Conservation (phyloP, 768 basidiomycete species). For the Russula virescens region DNA sequence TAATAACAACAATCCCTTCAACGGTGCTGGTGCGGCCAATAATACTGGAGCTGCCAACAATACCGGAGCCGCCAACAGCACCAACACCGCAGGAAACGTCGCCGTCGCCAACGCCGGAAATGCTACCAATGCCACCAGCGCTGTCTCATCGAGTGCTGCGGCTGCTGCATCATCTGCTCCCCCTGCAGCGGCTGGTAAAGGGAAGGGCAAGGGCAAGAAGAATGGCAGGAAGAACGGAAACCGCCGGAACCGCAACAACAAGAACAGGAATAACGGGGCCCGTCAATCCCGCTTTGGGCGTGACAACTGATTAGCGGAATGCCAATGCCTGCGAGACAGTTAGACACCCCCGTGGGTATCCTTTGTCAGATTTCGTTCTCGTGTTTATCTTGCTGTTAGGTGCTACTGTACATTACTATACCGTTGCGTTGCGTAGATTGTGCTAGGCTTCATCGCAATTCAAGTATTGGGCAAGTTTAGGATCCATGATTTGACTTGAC, state of each 20-base stretch:
- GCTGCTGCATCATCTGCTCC: too few relatives aligned
- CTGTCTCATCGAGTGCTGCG: background rate
- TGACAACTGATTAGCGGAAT: constrained; percentile 2
- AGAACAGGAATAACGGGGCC: background rate
- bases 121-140: constrained; percentile 19
- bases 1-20: background rate
- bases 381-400: background rate
- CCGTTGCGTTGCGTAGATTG: constrained; percentile 12
- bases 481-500: background rate
- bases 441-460: constrained; percentile 17
- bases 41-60: background rate
- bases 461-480: constrained; percentile 18
- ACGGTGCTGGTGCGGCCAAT: background rate
- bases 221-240: background rate
- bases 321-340: background rate
- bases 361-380: constrained; percentile 14
- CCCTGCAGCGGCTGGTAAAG: background rate
- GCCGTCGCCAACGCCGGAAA: too few relatives aligned
- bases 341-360: background rate
- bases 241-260: too few relatives aligned
- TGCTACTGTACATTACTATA: constrained; percentile 14
- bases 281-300: constrained; percentile 11
- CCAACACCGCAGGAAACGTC: constrained; percentile 5
- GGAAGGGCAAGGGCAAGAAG: background rate
- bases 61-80: background rate